Evolutionary conservation across 192 early-diverging fungal species (phyloP), one percentile per base, ranked within the genome.

Genomic region (Globomyces pollinis-pini): DNA sequence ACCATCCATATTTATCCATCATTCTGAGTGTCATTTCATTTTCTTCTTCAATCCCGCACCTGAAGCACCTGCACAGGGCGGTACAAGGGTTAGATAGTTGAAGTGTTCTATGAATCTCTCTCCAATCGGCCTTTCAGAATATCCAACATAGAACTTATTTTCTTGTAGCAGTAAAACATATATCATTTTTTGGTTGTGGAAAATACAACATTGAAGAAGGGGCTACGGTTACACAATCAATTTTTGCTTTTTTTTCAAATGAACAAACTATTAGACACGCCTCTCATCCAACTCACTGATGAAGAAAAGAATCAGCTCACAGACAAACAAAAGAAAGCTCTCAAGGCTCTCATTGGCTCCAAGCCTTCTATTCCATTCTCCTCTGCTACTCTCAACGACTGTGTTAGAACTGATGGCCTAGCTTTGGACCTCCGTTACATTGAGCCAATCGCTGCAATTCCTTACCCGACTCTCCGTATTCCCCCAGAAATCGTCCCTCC

Each of bases 281-380:
- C n/a, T n/a, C n/a, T n/a, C n/a, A n/a, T n/a, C n/a, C n/a, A n/a
- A n/a, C n/a, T n/a, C n/a, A n/a, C n/a, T n/a, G n/a, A n/a, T n/a
- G n/a, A n/a, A n/a, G n/a, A n/a, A n/a, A n/a, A n/a, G n/a, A n/a
- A n/a, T n/a, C n/a, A n/a, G n/a, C n/a, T n/a, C n/a, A n/a, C n/a
- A n/a, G n/a, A n/a, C n/a, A n/a, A n/a, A n/a, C n/a, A n/a, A n/a
- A n/a, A n/a, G n/a, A n/a, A n/a, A n/a, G n/a, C n/a, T n/a, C n/a
- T n/a, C n/a, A n/a, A n/a, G n/a, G n/a, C n/a, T n/a, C n/a, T n/a
- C n/a, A n/a, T n/a, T n/a, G n/a, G n/a, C n/a, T n/a, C n/a, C n/a
- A 60, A 42, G 21, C 58, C 58, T 11, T 60, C 50, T 11, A 1
- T 60, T 60, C 41, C 50, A 43, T 60, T 60, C 41, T 38, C 58